phyloP scores from a whole-genome alignment of 2,329 filamentous ascomycete genomes.

The Sordariomycetes sp. region DNA sequence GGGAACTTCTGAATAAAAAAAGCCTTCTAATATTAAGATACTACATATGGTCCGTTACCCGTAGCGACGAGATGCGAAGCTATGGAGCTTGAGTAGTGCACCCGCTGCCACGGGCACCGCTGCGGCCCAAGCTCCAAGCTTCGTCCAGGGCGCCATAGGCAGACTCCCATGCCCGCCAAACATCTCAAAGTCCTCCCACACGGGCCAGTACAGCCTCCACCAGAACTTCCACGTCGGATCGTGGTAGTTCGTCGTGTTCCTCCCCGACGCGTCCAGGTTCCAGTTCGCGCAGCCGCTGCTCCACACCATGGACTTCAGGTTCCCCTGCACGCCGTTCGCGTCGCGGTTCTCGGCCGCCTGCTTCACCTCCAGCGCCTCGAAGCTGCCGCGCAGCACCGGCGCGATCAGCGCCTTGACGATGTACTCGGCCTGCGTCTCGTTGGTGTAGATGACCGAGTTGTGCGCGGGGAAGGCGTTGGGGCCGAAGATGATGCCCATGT shows the following conservation, averaged over 20 bases:
- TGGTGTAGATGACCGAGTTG: conserved; percentile 45
- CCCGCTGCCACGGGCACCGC: background rate
- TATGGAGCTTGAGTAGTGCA: background rate
- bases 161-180: background rate
- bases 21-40: no score
- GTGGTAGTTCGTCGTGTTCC: conserved; percentile 24
- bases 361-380: conserved; percentile 18
- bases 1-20: no score
- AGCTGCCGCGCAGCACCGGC: conserved; percentile 25
- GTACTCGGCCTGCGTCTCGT: conserved; percentile 51
- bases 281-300: conserved; percentile 22
- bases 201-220: conserved; percentile 23
- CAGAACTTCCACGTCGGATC: conserved; percentile 22
- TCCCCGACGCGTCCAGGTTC: conserved; percentile 17
- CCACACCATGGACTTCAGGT: conserved; percentile 22
- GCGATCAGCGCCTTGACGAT: conserved; percentile 43
- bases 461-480: conserved; percentile 55
- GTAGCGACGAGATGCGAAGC: background rate
- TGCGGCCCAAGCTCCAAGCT: background rate
- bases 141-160: background rate
- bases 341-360: conserved; percentile 22
- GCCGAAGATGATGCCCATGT: conserved; percentile 52
- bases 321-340: conserved; percentile 18
- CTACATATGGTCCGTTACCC: background rate
- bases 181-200: conserved; percentile 14